These are phyloP conservation scores for Mallotus repandus DNA, from an alignment of 441 rosid genomes.

Conservation along the genomic window DNA sequence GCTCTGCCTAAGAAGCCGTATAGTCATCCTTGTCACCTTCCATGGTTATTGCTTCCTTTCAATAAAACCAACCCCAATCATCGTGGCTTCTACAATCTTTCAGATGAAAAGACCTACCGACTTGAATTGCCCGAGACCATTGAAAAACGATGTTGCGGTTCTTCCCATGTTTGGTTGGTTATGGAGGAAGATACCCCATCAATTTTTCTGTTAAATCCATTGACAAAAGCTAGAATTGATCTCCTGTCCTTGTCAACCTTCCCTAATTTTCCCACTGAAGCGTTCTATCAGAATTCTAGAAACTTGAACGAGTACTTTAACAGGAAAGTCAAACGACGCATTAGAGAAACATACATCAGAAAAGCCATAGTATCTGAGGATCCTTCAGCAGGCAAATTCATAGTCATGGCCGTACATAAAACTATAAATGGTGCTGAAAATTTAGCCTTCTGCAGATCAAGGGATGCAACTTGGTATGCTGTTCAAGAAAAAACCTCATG, in stretches of 20 bases:
- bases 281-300: neutral
- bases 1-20: constrained; percentile 1
- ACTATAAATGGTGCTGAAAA: neutral
- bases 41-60: constrained; percentile 19
- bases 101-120: constrained; percentile 3
- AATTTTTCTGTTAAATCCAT: constrained; percentile 14
- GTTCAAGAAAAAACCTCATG: neutral
- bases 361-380: constrained; percentile 12
- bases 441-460: constrained; percentile 14
- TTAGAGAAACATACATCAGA: constrained; percentile 8
- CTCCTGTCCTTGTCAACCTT: constrained; percentile 4
- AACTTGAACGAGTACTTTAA: neutral
- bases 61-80: neutral
- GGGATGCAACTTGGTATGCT: constrained; percentile 2
- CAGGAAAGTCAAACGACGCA: neutral
- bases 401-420: constrained; percentile 7
- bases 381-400: constrained; percentile 3
- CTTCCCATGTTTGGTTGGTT: constrained; percentile 15
- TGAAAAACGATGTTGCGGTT: constrained; percentile 14
- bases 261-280: constrained; percentile 13
- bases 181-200: constrained; percentile 4
- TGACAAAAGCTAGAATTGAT: constrained; percentile 9
- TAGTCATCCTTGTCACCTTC: constrained; percentile 5
- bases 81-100: constrained; percentile 9
- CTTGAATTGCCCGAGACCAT: constrained; percentile 1